phyloP scores from a whole-genome alignment of 2,329 filamentous ascomycete genomes.

The Aspergillus japonicus region DNA sequence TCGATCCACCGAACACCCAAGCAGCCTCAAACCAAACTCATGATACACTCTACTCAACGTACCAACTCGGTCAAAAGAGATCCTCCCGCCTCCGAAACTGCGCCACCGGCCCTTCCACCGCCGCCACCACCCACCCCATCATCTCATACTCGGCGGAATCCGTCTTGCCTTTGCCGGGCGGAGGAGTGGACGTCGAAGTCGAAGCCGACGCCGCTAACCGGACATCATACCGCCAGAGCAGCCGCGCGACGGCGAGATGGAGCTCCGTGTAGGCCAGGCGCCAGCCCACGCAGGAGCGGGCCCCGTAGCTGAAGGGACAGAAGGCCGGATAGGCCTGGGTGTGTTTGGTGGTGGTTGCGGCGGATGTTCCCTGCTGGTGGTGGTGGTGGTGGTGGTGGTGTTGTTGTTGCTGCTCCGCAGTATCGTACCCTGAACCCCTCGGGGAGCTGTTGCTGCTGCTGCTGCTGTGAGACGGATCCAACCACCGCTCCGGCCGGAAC shows the following conservation, averaged over 20 bases:
- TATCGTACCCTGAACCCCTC: too few species aligned
- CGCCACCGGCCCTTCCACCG: slow-evolving; percentile 1
- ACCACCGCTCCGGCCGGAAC: slow-evolving; percentile 44
- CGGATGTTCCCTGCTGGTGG: not conserved
- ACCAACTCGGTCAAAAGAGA: not conserved
- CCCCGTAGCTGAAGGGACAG: slow-evolving; percentile 1
- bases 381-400: not conserved
- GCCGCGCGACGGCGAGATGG: not conserved
- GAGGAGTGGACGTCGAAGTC: not conserved
- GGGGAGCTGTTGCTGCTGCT: not conserved
- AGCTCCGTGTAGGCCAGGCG: not conserved
- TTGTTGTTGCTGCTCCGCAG: not conserved
- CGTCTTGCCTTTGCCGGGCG: not conserved
- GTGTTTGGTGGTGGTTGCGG: not conserved
- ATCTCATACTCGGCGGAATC: not conserved
- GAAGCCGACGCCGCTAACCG: not conserved
- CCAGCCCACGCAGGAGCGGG: not conserved
- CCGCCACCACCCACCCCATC: not conserved
- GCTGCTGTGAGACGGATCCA: not conserved
- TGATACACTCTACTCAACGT: not conserved
- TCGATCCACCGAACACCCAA: too few species aligned
- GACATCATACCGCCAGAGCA: not conserved
- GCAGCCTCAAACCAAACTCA: not conserved
- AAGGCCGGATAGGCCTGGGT: not conserved
- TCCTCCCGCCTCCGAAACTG: slow-evolving; percentile 1